Conservation (phyloP, 2,329 filamentous ascomycete genomes). For the Sphaerulina vaccinii region DNA sequence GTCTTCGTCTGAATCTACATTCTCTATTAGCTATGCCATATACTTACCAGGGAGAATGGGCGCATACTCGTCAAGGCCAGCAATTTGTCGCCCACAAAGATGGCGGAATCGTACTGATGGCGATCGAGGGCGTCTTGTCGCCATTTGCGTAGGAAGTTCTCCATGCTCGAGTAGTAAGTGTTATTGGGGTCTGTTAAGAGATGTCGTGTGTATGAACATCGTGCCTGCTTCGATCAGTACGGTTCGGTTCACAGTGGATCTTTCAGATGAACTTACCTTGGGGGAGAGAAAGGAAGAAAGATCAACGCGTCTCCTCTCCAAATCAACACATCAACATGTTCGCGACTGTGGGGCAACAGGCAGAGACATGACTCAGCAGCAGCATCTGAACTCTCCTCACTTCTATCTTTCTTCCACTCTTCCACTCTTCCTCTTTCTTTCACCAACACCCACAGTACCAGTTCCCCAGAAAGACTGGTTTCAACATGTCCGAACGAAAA, state of each 20-base stretch:
- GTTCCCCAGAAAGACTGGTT: no score
- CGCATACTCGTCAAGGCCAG: conserved; percentile 82
- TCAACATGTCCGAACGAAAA: conserved; percentile 78
- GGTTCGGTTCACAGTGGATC: background rate
- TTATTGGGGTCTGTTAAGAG: conserved; percentile 12
- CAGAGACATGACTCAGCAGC: background rate
- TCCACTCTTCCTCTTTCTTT: background rate
- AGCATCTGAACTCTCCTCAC: background rate
- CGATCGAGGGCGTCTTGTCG: conserved; percentile 92
- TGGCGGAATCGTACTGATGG: conserved; percentile 92
- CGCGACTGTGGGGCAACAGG: background rate
- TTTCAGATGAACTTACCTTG: conserved; percentile 20
- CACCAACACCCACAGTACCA: background rate
- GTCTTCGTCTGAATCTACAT: conserved; percentile 83
- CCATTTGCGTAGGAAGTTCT: conserved; percentile 91
- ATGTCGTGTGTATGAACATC: background rate
- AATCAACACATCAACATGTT: background rate
- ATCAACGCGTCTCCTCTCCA: background rate
- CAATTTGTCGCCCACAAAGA: conserved; percentile 96
- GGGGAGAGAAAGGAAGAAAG: conserved; percentile 9
- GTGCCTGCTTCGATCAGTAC: background rate
- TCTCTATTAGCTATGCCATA: background rate
- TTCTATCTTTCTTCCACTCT: no score
- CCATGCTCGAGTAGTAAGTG: conserved; percentile 60
- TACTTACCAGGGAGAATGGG: background rate